Conservation (phyloP, 1,284 basidiomycete genomes). For the Porphyrellus sp. region DNA sequence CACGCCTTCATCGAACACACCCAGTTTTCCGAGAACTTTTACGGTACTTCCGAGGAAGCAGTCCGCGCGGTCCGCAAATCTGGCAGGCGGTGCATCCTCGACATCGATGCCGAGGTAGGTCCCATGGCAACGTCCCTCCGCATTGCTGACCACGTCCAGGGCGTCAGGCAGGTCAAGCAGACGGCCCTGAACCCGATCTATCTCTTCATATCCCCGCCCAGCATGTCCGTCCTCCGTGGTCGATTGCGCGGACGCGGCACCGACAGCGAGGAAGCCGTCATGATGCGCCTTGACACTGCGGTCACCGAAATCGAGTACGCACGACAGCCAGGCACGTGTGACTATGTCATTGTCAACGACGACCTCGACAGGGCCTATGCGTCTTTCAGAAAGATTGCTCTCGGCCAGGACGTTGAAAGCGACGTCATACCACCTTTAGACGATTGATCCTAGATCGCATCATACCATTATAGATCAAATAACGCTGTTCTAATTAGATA, state of each 20-base stretch:
- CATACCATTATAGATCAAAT: constrained; percentile 11
- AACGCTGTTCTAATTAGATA: neutral
- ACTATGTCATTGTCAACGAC: constrained; percentile 91
- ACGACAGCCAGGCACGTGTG: constrained; percentile 68
- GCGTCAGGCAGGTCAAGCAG: constrained; percentile 84
- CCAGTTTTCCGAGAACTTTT: constrained; percentile 88
- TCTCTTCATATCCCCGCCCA: constrained; percentile 92
- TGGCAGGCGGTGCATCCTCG: constrained; percentile 84
- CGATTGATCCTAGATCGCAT: constrained; percentile 37
- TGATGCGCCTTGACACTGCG: constrained; percentile 79
- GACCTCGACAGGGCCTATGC: constrained; percentile 82
- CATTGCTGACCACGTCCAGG: constrained; percentile 45
- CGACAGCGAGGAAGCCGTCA: constrained; percentile 73
- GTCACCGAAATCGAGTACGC: constrained; percentile 87
- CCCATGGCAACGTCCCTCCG: neutral
- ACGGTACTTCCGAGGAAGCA: constrained; percentile 85
- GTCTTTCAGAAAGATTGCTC: constrained; percentile 66
- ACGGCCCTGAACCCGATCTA: constrained; percentile 82
- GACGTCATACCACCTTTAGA: constrained; percentile 61
- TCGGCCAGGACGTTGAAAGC: constrained; percentile 55
- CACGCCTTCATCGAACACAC: constrained; percentile 77
- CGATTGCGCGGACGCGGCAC: constrained; percentile 84
- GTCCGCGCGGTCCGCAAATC: constrained; percentile 54
- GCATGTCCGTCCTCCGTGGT: constrained; percentile 59
- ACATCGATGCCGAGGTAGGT: constrained; percentile 88